These are phyloP conservation scores for Bremia lactucae DNA, from an alignment of 352 stramenopile species.

Conservation along the genomic window DNA sequence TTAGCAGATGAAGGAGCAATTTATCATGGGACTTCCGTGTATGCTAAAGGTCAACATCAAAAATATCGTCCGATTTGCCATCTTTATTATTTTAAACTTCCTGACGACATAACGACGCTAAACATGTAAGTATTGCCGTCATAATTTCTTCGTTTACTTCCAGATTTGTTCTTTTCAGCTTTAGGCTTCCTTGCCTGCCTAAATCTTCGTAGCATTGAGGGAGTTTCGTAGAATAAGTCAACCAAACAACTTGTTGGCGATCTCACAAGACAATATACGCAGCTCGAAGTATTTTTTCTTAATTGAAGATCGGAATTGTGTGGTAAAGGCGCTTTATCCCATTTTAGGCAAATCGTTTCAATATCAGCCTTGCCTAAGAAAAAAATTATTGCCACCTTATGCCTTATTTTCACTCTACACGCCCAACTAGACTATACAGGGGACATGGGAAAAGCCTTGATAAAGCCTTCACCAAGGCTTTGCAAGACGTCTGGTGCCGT, in stretches of 20 bases:
- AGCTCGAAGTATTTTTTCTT: no score
- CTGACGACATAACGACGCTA: constrained; percentile 33
- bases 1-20: constrained; percentile 33
- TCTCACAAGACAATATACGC: constrained; percentile 47
- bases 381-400: constrained; percentile 22
- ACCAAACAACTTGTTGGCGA: constrained; percentile 63
- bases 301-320: constrained; percentile 15
- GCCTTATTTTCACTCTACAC: neutral
- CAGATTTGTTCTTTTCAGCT: constrained; percentile 13
- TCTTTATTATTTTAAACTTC: constrained; percentile 66
- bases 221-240: constrained; percentile 48
- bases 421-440: neutral
- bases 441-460: constrained; percentile 19
- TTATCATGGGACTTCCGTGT: constrained; percentile 36
- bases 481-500: constrained; percentile 78
- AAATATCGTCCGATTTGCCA: constrained; percentile 64
- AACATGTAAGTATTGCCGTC: constrained; percentile 26
- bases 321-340: constrained; percentile 1
- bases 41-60: constrained; percentile 68
- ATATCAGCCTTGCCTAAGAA: no score
- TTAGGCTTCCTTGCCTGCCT: constrained; percentile 47
- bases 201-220: constrained; percentile 44
- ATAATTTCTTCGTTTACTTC: constrained; percentile 1
- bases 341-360: no score
- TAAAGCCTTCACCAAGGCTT: constrained; percentile 48